phyloP scores from a whole-genome alignment of 2,329 filamentous ascomycete species.

The Dactylellina haptotyla region DNA sequence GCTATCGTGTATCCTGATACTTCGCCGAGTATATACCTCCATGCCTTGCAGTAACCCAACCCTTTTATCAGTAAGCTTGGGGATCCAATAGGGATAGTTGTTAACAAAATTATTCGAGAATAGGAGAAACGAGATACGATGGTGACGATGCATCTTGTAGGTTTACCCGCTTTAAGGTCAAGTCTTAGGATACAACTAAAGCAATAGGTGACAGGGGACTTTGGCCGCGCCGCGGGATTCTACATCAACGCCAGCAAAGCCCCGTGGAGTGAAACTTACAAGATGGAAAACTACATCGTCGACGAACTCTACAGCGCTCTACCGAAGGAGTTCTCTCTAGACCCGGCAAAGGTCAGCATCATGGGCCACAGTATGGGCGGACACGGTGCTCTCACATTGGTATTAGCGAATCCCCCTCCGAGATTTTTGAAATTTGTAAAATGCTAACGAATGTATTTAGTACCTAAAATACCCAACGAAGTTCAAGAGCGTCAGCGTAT shows the following conservation, averaged over 20 bases:
- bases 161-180: neutral
- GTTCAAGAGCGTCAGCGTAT: constrained; percentile 80
- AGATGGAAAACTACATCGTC: constrained; percentile 95
- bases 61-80: neutral
- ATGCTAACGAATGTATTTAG: constrained; percentile 59
- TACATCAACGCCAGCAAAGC: constrained; percentile 85
- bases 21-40: constrained; percentile 74
- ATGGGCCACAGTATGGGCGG: constrained; percentile 97
- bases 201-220: constrained; percentile 68
- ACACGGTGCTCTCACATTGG: constrained; percentile 88
- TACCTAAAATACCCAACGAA: constrained; percentile 90
- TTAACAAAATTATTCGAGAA: neutral
- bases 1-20: constrained; percentile 97
- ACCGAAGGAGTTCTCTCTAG: constrained; percentile 78
- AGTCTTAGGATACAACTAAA: neutral
- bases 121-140: constrained; percentile 78
- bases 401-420: constrained; percentile 58
- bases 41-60: neutral
- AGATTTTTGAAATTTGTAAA: neutral
- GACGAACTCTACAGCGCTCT: constrained; percentile 82
- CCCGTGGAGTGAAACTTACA: constrained; percentile 81
- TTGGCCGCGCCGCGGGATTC: constrained; percentile 91
- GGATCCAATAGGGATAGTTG: neutral
- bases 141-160: constrained; percentile 83
- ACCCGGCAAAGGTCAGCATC: constrained; percentile 77